Conservation (phyloP, 768 basidiomycete genomes). For the Mycena albidolilacea region DNA sequence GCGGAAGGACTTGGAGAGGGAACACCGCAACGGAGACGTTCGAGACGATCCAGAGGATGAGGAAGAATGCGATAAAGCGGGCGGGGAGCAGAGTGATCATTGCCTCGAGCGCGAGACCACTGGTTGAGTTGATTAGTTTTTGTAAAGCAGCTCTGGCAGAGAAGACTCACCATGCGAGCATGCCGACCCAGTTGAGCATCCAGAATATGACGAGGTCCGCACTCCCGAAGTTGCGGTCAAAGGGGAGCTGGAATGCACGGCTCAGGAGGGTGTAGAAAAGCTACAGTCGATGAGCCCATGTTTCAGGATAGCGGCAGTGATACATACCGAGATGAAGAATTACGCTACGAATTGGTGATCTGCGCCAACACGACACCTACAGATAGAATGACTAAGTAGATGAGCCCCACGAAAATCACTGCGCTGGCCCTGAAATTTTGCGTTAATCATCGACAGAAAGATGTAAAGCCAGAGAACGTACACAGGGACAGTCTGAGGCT, state of each 20-base stretch:
- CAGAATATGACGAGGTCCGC: conserved; percentile 75
- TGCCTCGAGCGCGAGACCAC: conserved; percentile 75
- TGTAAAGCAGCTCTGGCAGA: not conserved
- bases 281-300: conserved; percentile 44
- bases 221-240: conserved; percentile 64
- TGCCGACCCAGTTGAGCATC: conserved; percentile 71
- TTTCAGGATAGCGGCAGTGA: not conserved
- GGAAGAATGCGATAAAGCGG: conserved; percentile 71
- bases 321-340: conserved; percentile 56
- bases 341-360: conserved; percentile 50
- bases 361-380: conserved; percentile 36
- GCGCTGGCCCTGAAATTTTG: conserved; percentile 56
- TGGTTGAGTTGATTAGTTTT: conserved; percentile 38
- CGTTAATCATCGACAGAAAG: not conserved
- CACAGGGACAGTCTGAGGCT: conserved; percentile 62
- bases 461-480: not conserved
- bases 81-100: conserved; percentile 69
- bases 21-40: conserved; percentile 72
- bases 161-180: conserved; percentile 53
- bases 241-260: conserved; percentile 72
- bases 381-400: conserved; percentile 64
- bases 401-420: conserved; percentile 68
- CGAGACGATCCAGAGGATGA: conserved; percentile 74
- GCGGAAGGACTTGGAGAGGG: conserved; percentile 73
- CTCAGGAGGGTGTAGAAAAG: conserved; percentile 73